Conservation (phyloP, 2,329 filamentous ascomycete species). For the Fusarium circinatum region DNA sequence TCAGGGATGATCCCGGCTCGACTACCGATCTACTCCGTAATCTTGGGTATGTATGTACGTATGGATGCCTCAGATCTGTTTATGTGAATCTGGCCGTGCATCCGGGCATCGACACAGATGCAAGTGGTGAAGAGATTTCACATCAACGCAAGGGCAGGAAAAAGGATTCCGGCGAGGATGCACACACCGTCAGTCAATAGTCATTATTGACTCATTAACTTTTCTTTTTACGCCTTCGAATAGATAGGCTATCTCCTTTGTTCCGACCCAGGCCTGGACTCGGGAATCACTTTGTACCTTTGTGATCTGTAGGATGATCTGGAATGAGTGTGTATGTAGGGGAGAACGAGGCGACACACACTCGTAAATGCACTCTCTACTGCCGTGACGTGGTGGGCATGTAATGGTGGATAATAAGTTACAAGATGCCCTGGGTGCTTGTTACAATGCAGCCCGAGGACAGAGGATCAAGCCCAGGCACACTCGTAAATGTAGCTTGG, state of each 20-base stretch:
- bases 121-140: conserved; percentile 10
- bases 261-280: not conserved
- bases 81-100: conserved; percentile 3
- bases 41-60: not conserved
- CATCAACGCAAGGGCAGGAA: conserved; percentile 12
- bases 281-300: not conserved
- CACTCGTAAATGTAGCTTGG: not conserved
- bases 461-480: not conserved
- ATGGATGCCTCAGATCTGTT: conserved; percentile 1
- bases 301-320: not conserved
- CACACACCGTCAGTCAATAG: not conserved
- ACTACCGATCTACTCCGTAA: conserved; percentile 5
- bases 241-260: not conserved
- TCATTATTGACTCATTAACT: not conserved
- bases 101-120: not conserved
- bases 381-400: conserved; percentile 7
- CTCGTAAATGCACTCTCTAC: conserved; percentile 1
- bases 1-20: conserved; percentile 27
- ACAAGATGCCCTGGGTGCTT: not conserved
- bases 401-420: not conserved
- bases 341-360: not conserved
- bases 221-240: conserved; percentile 15
- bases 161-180: not conserved
- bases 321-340: not conserved
- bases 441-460: not conserved